These are phyloP conservation scores for Picea abies DNA, from an alignment of 83 land plant species.

Conservation along the genomic window DNA sequence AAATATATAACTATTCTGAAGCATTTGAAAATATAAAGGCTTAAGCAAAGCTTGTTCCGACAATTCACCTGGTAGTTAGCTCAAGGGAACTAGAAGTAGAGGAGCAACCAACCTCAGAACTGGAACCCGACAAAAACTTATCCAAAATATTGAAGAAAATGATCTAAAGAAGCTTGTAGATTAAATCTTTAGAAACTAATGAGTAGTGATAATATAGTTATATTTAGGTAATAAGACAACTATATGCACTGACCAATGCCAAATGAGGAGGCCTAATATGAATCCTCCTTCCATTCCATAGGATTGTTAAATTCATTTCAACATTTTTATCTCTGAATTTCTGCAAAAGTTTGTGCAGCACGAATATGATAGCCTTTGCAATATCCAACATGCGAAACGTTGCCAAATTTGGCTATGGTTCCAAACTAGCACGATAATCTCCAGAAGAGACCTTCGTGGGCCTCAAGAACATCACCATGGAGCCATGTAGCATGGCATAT, in stretches of 20 bases:
- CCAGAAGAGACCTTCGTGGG: not conserved
- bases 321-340: conserved; percentile 43
- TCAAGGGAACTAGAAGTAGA: no score
- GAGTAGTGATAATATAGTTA: no score
- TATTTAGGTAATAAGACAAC: no score
- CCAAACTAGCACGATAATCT: not conserved
- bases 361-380: conserved; percentile 44
- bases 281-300: conserved; percentile 20
- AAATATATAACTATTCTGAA: no score
- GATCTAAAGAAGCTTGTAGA: no score
- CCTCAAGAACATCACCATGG: conserved; percentile 20
- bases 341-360: conserved; percentile 46
- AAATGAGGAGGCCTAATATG: conserved; percentile 45
- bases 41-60: no score
- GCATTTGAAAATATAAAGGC: no score
- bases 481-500: conserved; percentile 16
- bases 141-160: no score
- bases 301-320: not conserved
- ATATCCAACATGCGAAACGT: conserved; percentile 19
- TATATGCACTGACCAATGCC: conserved; percentile 49
- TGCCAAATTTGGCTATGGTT: not conserved
- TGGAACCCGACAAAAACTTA: not conserved
- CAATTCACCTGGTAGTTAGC: no score
- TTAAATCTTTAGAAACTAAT: no score
- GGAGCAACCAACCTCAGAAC: conserved; percentile 11